Base-by-base conservation (phyloP, 352 stramenopile genomes). In the Globisporangium paddicum region DNA sequence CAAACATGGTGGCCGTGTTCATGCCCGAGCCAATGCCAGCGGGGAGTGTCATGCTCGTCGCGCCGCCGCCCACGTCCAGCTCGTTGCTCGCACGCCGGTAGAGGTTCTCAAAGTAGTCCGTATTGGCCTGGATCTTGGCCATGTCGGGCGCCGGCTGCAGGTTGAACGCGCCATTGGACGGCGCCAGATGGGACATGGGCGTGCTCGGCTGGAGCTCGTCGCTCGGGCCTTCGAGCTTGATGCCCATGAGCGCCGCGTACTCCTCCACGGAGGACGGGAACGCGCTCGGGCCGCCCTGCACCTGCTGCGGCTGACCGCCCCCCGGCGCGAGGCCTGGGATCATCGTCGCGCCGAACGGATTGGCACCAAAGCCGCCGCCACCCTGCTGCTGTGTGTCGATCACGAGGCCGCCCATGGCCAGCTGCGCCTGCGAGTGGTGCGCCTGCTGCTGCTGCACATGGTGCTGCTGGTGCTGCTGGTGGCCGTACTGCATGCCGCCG, bases 171-270 rank as follows among this genome's bases (percentile, higher is more conserved):
- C 64, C 66, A 51, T 66, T 55, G 1, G 38, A 16, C 32, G 62
- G 48, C 34, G 68, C 59, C 60, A 79, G 38, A 58, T 75, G 63
- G 51, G 65, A 34, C 68, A 77, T 74, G 23, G 58, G 64, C 0
- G 60, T 57, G 21, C 55, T 38, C 13, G 46, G 45, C 37, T 47
- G 55, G 16, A 64, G 25, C 37, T 83, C 79, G 38, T 73, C 70
- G 19, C 61, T 65, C 5, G 72, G 72, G 41, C 69, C 79, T 58
- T 93, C 84, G 44, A 94, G 76, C 50, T 90, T 94, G 52, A 94
- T 86, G 34, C 84, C 84, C 80, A 94, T 94, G 13, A 92, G 71
- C 19, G 73, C 75, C 5, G 84, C 84, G 58, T 94, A 94, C 51
- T 89, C 84, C 56, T 94, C 84, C 54, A 94, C 86, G 5, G 78